phyloP scores from a whole-genome alignment of 1,284 basidiomycete genomes.

The Apiotrichum siamense region DNA sequence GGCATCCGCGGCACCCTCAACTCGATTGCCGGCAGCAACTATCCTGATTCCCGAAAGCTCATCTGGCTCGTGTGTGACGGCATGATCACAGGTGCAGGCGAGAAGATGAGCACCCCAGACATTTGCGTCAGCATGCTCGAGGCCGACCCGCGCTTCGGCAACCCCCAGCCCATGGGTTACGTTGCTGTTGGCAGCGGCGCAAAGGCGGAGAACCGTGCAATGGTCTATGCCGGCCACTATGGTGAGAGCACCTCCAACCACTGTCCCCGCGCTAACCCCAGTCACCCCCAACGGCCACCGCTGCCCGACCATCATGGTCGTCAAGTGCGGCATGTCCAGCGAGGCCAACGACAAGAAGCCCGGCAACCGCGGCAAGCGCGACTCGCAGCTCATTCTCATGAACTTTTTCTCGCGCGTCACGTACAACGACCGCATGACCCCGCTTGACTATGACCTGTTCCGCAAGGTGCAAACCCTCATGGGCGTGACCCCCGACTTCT shows the following conservation, averaged over 20 bases:
- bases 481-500: constrained; percentile 99
- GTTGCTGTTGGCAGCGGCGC: constrained; percentile 79
- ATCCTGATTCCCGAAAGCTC: constrained; percentile 86
- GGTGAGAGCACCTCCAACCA: constrained; percentile 51
- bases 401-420: constrained; percentile 99
- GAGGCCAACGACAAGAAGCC: constrained; percentile 88
- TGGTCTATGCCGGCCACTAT: constrained; percentile 99
- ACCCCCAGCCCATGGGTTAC: constrained; percentile 94
- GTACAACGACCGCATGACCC: constrained; percentile 97
- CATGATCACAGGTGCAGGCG: constrained; percentile 96
- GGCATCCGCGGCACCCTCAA: constrained; percentile 87
- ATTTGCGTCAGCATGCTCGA: constrained; percentile 89
- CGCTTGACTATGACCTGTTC: constrained; percentile 96
- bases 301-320: constrained; percentile 90
- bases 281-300: constrained; percentile 61
- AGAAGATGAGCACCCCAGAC: constrained; percentile 91
- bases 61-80: constrained; percentile 95
- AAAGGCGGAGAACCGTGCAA: constrained; percentile 88
- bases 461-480: constrained; percentile 92
- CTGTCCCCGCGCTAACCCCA: constrained; percentile 6
- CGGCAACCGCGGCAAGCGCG: constrained; percentile 96
- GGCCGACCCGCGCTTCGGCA: constrained; percentile 90
- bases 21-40: constrained; percentile 81
- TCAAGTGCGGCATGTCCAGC: constrained; percentile 82
- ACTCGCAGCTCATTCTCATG: constrained; percentile 98